These are phyloP conservation scores for Mitragyna speciosa DNA, from an alignment of 257 asterid genomes.

Conservation along the genomic window DNA sequence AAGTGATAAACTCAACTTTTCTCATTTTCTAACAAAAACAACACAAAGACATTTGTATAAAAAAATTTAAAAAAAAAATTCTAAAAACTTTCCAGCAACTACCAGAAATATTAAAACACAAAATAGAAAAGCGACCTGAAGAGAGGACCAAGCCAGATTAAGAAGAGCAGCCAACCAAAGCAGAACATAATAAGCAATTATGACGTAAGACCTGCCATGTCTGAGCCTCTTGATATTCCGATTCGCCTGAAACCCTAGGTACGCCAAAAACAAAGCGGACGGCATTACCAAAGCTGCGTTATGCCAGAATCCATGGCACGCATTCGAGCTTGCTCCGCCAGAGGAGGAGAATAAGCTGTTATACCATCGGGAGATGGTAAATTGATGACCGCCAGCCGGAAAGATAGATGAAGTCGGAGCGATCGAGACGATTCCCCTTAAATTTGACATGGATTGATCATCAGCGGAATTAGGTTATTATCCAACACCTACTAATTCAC, in stretches of 20 bases:
- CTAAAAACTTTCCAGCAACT: background rate
- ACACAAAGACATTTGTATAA: background rate
- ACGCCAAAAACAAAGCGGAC: slow-evolving; percentile 65
- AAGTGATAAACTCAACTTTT: background rate
- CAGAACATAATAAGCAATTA: slow-evolving; percentile 79
- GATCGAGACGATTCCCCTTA: slow-evolving; percentile 2
- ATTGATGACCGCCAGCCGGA: slow-evolving; percentile 12
- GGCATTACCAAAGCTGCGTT: slow-evolving; percentile 70
- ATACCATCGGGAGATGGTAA: slow-evolving; percentile 35
- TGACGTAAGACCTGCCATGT: slow-evolving; percentile 67
- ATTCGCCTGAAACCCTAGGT: slow-evolving; percentile 74
- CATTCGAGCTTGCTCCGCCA: slow-evolving; percentile 7
- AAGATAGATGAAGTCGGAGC: slow-evolving; percentile 8
- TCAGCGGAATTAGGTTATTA: background rate
- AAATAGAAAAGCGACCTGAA: slow-evolving; percentile 59
- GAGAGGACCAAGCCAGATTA: slow-evolving; percentile 73
- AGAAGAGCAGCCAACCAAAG: slow-evolving; percentile 76
- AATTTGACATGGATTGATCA: slow-evolving; percentile 17
- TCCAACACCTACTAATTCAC: background rate
- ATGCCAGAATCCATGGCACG: slow-evolving; percentile 75
- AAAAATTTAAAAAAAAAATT: background rate
- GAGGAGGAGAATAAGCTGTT: slow-evolving; percentile 14
- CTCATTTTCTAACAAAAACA: background rate
- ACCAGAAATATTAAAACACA: background rate
- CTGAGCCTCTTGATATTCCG: slow-evolving; percentile 74